Percentiles rank a stretch among this genome's conserved stretches.
Conservation (phyloP, 192 early-diverging fungal species). For the Spizellomyces punctatus region DNA sequence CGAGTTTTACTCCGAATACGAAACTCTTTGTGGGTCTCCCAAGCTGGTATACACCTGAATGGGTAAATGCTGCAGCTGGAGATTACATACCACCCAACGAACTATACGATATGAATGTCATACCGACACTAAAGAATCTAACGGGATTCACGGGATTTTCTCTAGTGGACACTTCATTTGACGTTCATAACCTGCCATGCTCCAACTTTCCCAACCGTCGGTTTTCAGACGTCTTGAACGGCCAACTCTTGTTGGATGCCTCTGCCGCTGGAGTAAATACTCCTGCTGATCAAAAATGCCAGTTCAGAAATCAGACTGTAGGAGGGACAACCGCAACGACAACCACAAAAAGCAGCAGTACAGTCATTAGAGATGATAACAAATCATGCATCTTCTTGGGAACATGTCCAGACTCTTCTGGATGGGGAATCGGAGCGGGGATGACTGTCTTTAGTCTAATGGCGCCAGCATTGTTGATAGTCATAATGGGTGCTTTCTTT, state of each 20-base stretch:
- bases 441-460: too few species aligned
- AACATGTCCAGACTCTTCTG: not conserved
- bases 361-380: not conserved
- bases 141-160: conserved; percentile 38
- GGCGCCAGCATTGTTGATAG: too few species aligned
- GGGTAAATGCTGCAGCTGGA: conserved; percentile 23
- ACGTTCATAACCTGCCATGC: conserved; percentile 29
- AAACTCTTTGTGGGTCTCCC: conserved; percentile 29
- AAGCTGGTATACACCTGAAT: conserved; percentile 18
- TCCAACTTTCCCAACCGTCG: not conserved
- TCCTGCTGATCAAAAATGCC: conserved; percentile 10
- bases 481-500: too few species aligned
- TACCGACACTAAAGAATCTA: not conserved
- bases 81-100: conserved; percentile 35
- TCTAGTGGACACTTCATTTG: conserved; percentile 33
- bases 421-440: too few species aligned
- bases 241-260: conserved; percentile 32
- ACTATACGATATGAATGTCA: not conserved
- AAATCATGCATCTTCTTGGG: not conserved
- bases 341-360: not conserved
- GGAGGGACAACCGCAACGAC: not conserved
- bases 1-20: not conserved
- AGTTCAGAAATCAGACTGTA: not conserved
- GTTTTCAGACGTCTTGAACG: conserved; percentile 33
- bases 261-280: conserved; percentile 17